These are phyloP conservation scores for Colletotrichum simmondsii DNA, from an alignment of 2,329 filamentous ascomycete species.

Conservation along the genomic window DNA sequence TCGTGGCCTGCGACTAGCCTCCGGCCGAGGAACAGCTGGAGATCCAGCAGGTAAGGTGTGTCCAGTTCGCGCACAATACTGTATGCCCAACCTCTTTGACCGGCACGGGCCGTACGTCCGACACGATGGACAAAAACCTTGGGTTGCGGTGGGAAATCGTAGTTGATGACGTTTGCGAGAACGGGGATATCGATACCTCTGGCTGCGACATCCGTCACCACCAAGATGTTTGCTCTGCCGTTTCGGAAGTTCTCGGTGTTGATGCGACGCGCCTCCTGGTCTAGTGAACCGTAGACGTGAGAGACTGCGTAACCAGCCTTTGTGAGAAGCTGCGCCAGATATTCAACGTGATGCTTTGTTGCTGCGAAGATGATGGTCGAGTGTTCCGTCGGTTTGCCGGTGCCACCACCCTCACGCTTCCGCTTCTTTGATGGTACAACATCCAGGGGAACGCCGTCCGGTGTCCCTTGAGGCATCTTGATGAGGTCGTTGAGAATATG, in stretches of 20 bases:
- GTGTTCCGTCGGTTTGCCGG: constrained; percentile 82
- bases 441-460: constrained; percentile 58
- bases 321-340: constrained; percentile 83
- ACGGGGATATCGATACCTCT: constrained; percentile 98
- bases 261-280: constrained; percentile 91
- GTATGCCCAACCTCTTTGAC: constrained; percentile 93
- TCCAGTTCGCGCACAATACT: constrained; percentile 90
- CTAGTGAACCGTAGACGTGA: constrained; percentile 93
- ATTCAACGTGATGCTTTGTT: constrained; percentile 98
- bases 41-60: constrained; percentile 89
- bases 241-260: constrained; percentile 91
- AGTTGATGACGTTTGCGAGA: constrained; percentile 97
- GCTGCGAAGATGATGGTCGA: constrained; percentile 96
- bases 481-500: constrained; percentile 93
- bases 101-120: constrained; percentile 93
- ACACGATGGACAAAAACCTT: constrained; percentile 98
- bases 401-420: constrained; percentile 70
- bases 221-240: constrained; percentile 87
- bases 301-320: constrained; percentile 88
- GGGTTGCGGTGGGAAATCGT: constrained; percentile 95
- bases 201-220: constrained; percentile 96
- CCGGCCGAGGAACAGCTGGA: constrained; percentile 94
- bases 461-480: constrained; percentile 82
- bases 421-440: constrained; percentile 73
- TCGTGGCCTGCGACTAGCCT: constrained; percentile 81